phyloP scores from a whole-genome alignment of 169 alveolate species.

The Eimeria praecox region DNA sequence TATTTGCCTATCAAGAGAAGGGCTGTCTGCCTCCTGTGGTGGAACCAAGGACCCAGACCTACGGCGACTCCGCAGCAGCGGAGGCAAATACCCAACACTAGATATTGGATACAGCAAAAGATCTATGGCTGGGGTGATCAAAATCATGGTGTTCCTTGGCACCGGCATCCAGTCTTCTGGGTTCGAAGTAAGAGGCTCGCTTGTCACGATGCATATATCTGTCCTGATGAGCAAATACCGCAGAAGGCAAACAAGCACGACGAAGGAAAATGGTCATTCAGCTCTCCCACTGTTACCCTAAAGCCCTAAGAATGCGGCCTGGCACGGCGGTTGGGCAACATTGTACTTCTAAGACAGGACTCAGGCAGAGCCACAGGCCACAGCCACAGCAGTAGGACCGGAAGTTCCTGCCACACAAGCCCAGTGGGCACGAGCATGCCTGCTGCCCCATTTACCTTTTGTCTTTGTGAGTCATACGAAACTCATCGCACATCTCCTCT shows the following conservation, averaged over 20 bases:
- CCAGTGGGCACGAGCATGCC: not conserved
- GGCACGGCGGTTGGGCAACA: not conserved
- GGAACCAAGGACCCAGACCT: not conserved
- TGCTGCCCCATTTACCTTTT: constrained; percentile 20
- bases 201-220: constrained; percentile 79
- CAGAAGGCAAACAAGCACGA: not conserved
- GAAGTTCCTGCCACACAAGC: not conserved
- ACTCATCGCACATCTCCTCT: constrained; percentile 58
- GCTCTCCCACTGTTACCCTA: not conserved
- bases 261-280: not conserved
- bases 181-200: constrained; percentile 80
- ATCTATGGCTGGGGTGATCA: constrained; percentile 76
- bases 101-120: constrained; percentile 76
- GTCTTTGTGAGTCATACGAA: constrained; percentile 79
- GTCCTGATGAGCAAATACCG: constrained; percentile 53
- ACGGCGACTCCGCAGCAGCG: constrained; percentile 49
- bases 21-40: not conserved
- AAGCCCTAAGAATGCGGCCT: not conserved
- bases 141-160: constrained; percentile 78
- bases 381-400: not conserved
- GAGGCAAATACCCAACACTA: constrained; percentile 65
- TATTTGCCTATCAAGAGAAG: constrained; percentile 7
- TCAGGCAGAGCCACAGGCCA: not conserved
- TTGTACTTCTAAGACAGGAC: not conserved
- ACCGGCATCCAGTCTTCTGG: constrained; percentile 83